Percentiles rank a stretch among this genome's conserved stretches.
Evolutionary conservation across 805 yeast species (phyloP).

Genomic region (Cyberlindnera nakhonratchasimensis): DNA sequence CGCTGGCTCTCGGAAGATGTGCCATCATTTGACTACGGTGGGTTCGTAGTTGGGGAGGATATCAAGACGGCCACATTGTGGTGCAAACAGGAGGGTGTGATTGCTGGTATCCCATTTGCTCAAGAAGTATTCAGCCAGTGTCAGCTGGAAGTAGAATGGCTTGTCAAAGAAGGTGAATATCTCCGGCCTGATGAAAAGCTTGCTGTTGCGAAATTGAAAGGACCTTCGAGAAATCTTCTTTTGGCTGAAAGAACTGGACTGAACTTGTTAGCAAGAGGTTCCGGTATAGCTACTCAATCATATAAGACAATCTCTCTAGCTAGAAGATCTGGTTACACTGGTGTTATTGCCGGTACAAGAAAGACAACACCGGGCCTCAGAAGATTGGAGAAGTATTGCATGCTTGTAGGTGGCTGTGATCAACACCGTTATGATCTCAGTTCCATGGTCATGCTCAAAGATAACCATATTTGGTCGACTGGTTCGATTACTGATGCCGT

Average conservation of each 20-base stretch:
- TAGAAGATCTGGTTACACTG: constrained; percentile 63
- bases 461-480: constrained; percentile 88
- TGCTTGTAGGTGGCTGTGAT: constrained; percentile 94
- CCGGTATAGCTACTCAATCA: constrained; percentile 85
- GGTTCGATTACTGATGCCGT: constrained; percentile 91
- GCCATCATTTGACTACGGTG: constrained; percentile 93
- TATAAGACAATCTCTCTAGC: constrained; percentile 56
- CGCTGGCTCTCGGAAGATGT: constrained; percentile 82
- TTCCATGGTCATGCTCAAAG: constrained; percentile 94
- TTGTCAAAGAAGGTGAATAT: constrained; percentile 61
- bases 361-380: constrained; percentile 97
- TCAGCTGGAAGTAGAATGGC: constrained; percentile 69
- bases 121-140: constrained; percentile 80
- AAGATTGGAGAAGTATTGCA: constrained; percentile 83
- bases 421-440: constrained; percentile 88
- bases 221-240: constrained; percentile 75
- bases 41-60: constrained; percentile 85
- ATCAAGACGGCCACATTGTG: constrained; percentile 68
- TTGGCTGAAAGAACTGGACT: constrained; percentile 85
- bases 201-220: constrained; percentile 72
- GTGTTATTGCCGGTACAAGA: constrained; percentile 92
- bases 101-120: constrained; percentile 89
- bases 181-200: constrained; percentile 56
- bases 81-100: constrained; percentile 76
- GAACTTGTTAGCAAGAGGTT: constrained; percentile 74